Conservation (phyloP, 345 rosid genomes). For the Eucalyptus microcorys region DNA sequence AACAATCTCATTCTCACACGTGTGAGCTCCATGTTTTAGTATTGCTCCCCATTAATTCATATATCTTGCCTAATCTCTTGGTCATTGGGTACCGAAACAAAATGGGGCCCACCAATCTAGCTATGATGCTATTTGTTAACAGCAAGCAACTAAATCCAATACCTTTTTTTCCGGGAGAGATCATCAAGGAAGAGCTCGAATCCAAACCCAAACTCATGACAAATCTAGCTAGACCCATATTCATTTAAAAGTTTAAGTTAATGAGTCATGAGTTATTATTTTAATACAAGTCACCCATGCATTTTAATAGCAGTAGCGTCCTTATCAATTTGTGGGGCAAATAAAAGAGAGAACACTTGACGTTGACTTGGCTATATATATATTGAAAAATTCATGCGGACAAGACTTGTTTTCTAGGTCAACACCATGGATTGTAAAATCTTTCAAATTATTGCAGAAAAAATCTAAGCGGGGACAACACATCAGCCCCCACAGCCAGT, state of each 20-base stretch:
- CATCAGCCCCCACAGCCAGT: background rate
- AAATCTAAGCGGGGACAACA: background rate
- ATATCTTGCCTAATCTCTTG: too few relatives aligned
- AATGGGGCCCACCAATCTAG: background rate
- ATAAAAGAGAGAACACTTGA: background rate
- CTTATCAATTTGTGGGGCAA: background rate
- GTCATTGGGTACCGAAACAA: rapidly evolving
- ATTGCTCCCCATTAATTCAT: background rate
- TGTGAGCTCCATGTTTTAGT: rapidly evolving
- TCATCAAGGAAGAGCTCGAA: background rate
- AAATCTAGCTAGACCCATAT: rapidly evolving
- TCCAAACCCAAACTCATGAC: background rate
- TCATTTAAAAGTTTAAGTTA: rapidly evolving
- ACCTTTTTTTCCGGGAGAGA: rapidly evolving
- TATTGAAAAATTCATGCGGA: background rate
- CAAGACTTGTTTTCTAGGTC: background rate
- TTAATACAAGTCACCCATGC: background rate
- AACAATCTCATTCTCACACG: background rate
- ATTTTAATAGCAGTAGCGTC: background rate
- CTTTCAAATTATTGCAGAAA: background rate
- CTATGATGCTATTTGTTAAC: too few relatives aligned
- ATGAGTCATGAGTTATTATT: too few relatives aligned
- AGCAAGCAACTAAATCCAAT: rapidly evolving
- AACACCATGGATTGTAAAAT: background rate
- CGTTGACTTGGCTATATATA: background rate